Percentiles rank a stretch among this genome's conserved stretches.
These are phyloP conservation scores for Rosa persica DNA, from an alignment of 306 rosid species.

Conservation along the genomic window DNA sequence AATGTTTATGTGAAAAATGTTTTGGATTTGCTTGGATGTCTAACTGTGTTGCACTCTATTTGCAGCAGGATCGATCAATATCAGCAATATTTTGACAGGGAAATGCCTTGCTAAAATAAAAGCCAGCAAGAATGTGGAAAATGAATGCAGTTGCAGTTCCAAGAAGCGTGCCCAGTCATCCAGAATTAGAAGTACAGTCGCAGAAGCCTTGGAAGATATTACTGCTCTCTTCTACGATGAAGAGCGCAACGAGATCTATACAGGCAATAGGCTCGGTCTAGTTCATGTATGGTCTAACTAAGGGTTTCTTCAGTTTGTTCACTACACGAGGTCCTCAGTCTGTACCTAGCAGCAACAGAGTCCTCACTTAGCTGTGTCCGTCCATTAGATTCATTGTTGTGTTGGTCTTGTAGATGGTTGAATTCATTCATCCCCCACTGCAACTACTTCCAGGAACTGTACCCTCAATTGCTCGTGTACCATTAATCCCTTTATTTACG, in stretches of 20 bases:
- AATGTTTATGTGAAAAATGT: not conserved
- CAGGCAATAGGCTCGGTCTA: constrained; percentile 78
- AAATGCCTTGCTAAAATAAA: constrained; percentile 81
- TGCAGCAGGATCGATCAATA: constrained; percentile 84
- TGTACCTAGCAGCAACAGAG: not conserved
- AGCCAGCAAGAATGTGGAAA: constrained; percentile 42
- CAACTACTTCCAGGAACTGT: constrained; percentile 29
- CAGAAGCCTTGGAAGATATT: constrained; percentile 88
- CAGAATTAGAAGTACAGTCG: constrained; percentile 62
- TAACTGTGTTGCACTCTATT: constrained; percentile 33
- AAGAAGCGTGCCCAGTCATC: constrained; percentile 43
- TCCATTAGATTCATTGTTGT: constrained; percentile 34
- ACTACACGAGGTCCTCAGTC: not conserved
- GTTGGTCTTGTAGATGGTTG: constrained; percentile 35
- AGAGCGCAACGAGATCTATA: constrained; percentile 88
- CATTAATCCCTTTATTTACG: constrained; percentile 2
- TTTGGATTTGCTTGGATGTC: constrained; percentile 13
- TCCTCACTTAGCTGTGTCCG: not conserved
- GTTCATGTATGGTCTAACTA: constrained; percentile 96
- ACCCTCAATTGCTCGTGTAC: constrained; percentile 39
- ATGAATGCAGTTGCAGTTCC: constrained; percentile 45
- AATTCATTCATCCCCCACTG: constrained; percentile 34
- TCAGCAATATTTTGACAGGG: constrained; percentile 89
- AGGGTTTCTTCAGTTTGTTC: constrained; percentile 29
- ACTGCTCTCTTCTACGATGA: constrained; percentile 90